Base-by-base conservation (phyloP, 768 basidiomycete genomes). In the Amanita rimosa region DNA sequence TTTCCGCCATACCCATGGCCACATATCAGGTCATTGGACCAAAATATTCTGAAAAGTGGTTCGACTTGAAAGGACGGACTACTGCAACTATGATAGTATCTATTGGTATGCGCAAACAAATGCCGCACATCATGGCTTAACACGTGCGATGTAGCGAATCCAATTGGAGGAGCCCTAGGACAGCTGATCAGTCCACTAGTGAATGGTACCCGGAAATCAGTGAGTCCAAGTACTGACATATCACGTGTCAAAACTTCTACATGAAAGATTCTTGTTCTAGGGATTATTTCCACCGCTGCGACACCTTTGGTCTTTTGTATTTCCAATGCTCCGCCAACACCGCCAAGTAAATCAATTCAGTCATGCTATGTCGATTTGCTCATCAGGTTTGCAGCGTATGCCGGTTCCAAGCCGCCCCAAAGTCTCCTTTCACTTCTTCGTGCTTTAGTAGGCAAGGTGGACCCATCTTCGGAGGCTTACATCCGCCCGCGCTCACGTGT, bases 31-130 rank as follows among this genome's bases (percentile, higher is more conserved):
- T 91, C 22, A 65, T 90, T 7, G 84, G 83, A 4, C 85, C 89
- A 1, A 81, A 76, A 46, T 92, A 83, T 62, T 89, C 88, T 0
- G 85, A 92, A 59, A 76, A 66, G 26, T 92, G 89, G 89, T 92
- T 92, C 57, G 79, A 85, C 52, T 64, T 89, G 41, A 68, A 75
- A 51, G 79, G 82, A 11, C 72, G 89, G 36, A 89, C 84, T 2
- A 90, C 88, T 0, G 85, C 85, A 10, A 92, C 75, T 1, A 79
- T 77, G 76, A 58, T 75, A 16, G 56, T 77, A 27, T 71, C 75
- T 7, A 75, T 79, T 41, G 67, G 78, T 75, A 48, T 48, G 62
- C 44, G 46, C 37, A 44, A 39, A 33, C 26, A 9, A 17, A n/a
- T 52, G 4, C 31, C 22, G 41, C 16, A 1, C 49, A n/a, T 26